These are phyloP conservation scores for Beauveria scarabaeidicola DNA, from an alignment of 2,329 filamentous ascomycete species.

Conservation along the genomic window DNA sequence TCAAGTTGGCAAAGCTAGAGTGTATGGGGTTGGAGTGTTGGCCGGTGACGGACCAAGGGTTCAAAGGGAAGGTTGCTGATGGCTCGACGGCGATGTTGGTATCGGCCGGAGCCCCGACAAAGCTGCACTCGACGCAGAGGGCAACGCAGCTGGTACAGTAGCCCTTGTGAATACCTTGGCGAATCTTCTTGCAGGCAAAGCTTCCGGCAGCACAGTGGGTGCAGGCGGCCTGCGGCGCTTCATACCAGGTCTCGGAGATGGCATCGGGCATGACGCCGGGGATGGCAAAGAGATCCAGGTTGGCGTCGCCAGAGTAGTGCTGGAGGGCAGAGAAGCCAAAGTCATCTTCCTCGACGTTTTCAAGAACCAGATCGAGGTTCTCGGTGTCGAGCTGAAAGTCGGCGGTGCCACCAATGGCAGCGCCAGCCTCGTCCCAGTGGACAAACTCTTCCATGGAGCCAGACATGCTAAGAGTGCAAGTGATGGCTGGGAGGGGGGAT, in stretches of 20 bases:
- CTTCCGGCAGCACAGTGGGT: constrained; percentile 41
- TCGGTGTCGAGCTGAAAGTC: constrained; percentile 21
- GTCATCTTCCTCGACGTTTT: constrained; percentile 49
- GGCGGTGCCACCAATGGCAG: constrained; percentile 22
- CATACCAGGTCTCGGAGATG: constrained; percentile 16
- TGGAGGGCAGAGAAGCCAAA: constrained; percentile 52
- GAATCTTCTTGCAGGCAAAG: constrained; percentile 52
- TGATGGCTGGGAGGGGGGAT: neutral
- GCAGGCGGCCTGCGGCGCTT: constrained; percentile 41
- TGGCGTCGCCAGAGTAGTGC: constrained; percentile 40
- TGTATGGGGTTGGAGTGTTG: constrained; percentile 31
- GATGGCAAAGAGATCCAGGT: constrained; percentile 23
- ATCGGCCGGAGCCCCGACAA: constrained; percentile 31
- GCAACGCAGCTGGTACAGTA: constrained; percentile 57
- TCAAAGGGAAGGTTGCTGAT: constrained; percentile 32
- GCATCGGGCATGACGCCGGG: constrained; percentile 17
- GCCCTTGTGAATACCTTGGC: constrained; percentile 50
- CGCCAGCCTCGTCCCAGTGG: constrained; percentile 48
- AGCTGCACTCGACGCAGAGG: constrained; percentile 49
- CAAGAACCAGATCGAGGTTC: constrained; percentile 46
- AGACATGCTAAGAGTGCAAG: neutral
- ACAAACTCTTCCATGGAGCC: constrained; percentile 55
- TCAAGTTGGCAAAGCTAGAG: neutral
- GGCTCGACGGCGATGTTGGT: constrained; percentile 26
- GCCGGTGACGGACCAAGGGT: constrained; percentile 38